Percentiles rank a stretch among this genome's conserved stretches.
phyloP scores from a whole-genome alignment of 2,329 filamentous ascomycete genomes.

The Colletotrichum caudatum region DNA sequence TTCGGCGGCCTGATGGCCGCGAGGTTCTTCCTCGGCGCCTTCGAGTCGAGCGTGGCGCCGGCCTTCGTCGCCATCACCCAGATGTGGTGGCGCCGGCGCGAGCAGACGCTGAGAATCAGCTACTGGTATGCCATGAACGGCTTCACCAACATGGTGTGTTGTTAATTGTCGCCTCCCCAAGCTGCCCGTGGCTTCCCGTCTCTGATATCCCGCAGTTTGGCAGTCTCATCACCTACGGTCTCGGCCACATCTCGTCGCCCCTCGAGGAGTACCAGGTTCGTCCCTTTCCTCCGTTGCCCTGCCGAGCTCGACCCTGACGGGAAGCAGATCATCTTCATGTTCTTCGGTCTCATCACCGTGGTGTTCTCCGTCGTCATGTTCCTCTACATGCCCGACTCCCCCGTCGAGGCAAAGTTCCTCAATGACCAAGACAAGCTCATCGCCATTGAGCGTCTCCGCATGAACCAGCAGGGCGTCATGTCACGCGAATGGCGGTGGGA shows the following conservation, averaged over 20 bases:
- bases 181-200: neutral
- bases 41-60: constrained; percentile 63
- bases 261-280: constrained; percentile 62
- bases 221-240: constrained; percentile 67
- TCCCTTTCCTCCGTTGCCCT: neutral
- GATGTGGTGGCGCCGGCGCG: constrained; percentile 52
- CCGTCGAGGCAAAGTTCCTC: constrained; percentile 69
- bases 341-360: constrained; percentile 65
- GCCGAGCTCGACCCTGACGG: constrained; percentile 30
- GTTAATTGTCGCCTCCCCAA: no score
- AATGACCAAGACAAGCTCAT: constrained; percentile 67
- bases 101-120: constrained; percentile 50
- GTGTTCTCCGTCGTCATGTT: constrained; percentile 62
- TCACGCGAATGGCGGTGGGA: constrained; percentile 56
- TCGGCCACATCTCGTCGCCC: constrained; percentile 60
- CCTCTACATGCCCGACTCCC: constrained; percentile 73
- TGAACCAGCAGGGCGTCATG: constrained; percentile 61
- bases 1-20: constrained; percentile 60
- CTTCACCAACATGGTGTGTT: constrained; percentile 42
- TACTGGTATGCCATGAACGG: constrained; percentile 51
- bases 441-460: constrained; percentile 67
- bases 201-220: constrained; percentile 54
- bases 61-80: constrained; percentile 61
- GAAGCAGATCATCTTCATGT: constrained; percentile 63
- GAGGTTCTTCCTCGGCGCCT: constrained; percentile 59